phyloP scores from a whole-genome alignment of 306 rosid species.

The Citrullus mucosospermus region DNA sequence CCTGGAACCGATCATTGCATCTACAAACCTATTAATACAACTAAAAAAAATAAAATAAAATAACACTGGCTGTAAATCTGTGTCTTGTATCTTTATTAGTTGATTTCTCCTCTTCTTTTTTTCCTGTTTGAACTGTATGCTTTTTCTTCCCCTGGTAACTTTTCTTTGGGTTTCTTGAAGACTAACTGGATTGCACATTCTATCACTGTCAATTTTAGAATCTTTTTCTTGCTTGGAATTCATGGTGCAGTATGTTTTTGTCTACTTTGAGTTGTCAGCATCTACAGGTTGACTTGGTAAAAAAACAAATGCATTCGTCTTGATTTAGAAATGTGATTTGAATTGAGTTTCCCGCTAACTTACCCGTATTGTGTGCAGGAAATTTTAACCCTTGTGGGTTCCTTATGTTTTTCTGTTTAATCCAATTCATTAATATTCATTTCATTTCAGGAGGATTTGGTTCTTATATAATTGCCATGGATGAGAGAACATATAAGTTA shows the following conservation, averaged over 20 bases:
- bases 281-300: neutral
- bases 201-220: neutral
- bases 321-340: neutral
- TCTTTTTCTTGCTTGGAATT: neutral
- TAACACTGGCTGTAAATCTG: neutral
- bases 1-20: neutral
- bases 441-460: slow-evolving; percentile 70
- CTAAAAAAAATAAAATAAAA: too few relatives aligned
- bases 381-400: neutral
- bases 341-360: neutral
- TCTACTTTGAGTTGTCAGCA: neutral
- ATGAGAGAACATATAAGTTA: slow-evolving; percentile 63
- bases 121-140: too few relatives aligned
- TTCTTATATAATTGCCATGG: slow-evolving; percentile 79
- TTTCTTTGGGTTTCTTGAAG: neutral
- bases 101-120: neutral
- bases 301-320: neutral
- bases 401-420: neutral
- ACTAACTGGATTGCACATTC: neutral
- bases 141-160: neutral
- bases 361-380: too few relatives aligned
- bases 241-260: neutral
- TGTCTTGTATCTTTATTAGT: neutral
- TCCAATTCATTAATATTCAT: slow-evolving; percentile 1
- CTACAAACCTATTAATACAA: neutral